Conservation (phyloP, 768 basidiomycete genomes). For the Auriscalpium orientale region DNA sequence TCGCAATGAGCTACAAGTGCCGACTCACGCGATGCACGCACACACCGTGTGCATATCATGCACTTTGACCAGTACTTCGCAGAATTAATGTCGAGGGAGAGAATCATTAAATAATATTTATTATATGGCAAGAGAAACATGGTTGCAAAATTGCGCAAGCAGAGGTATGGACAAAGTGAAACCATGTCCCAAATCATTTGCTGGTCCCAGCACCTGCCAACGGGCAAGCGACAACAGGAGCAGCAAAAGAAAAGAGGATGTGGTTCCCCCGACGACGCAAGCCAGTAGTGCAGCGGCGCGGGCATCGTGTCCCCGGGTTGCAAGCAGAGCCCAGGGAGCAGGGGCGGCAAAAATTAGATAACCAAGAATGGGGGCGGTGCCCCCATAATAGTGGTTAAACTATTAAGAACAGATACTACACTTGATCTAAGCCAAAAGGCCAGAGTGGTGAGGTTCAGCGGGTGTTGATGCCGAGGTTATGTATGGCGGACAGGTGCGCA, state of each 20-base stretch:
- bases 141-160: no score
- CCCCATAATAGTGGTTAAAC: conserved; percentile 45
- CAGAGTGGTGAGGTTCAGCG: conserved; percentile 62
- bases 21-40: no score
- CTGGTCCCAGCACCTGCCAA: background rate
- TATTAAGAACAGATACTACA: conserved; percentile 96
- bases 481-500: conserved; percentile 4
- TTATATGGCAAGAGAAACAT: no score
- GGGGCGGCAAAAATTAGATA: background rate
- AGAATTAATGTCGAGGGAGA: no score
- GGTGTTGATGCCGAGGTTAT: background rate
- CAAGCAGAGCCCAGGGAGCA: conserved; percentile 18
- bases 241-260: background rate
- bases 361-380: conserved; percentile 12
- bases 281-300: conserved; percentile 13
- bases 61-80: no score
- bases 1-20: no score
- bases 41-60: no score
- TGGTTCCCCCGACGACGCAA: conserved; percentile 11
- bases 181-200: background rate
- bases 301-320: conserved; percentile 11
- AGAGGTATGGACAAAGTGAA: background rate
- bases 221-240: background rate
- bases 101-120: no score
- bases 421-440: conserved; percentile 97